phyloP scores from a whole-genome alignment of 257 asterid genomes.

The Solanum dulcamara region DNA sequence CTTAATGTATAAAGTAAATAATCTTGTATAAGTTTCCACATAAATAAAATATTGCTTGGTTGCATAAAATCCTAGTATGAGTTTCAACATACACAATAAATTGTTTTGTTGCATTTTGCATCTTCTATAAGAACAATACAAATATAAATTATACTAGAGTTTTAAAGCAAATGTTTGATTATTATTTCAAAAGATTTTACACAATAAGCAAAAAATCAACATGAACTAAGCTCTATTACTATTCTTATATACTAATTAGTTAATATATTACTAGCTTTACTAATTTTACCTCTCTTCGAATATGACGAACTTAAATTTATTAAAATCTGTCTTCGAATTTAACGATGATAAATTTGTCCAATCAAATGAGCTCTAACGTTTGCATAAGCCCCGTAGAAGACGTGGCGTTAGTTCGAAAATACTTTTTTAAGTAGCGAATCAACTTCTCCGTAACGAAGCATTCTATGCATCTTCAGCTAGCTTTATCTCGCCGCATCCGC shows the following conservation, averaged over 20 bases:
- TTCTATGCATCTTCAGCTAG: background rate
- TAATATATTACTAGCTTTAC: background rate
- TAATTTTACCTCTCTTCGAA: background rate
- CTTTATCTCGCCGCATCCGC: background rate
- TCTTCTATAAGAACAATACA: background rate
- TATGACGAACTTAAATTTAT: background rate
- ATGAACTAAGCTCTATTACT: no score
- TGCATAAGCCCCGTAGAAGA: background rate
- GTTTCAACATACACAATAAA: background rate
- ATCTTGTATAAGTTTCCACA: background rate
- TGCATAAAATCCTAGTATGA: background rate
- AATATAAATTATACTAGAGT: background rate
- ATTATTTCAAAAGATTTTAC: background rate
- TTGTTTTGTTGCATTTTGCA: background rate
- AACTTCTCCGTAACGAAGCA: background rate
- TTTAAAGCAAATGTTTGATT: background rate
- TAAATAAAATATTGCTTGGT: background rate
- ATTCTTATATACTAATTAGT: no score
- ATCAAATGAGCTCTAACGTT: background rate
- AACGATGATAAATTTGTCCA: background rate
- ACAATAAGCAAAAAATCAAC: no score
- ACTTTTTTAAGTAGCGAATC: background rate
- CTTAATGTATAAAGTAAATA: background rate
- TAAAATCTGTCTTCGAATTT: background rate
- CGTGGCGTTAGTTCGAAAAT: background rate